phyloP scores from a whole-genome alignment of 1,139 yeast species.

The Geotrichum bryndzae region DNA sequence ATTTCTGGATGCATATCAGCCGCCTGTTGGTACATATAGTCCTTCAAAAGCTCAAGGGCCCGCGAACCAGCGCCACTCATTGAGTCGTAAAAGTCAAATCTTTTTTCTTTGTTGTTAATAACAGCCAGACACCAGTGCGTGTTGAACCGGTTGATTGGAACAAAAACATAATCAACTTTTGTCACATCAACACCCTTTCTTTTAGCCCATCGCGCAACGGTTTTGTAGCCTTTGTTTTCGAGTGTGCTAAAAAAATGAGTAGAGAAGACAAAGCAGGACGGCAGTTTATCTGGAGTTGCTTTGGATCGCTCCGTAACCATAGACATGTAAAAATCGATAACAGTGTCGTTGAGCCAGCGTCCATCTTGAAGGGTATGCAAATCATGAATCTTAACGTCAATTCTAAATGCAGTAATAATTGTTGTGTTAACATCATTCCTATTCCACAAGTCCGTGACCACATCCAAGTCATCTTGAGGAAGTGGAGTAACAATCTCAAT shows the following conservation, averaged over 20 bases:
- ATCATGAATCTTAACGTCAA: slow-evolving; percentile 65
- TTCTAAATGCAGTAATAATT: slow-evolving; percentile 41
- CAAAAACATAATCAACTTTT: slow-evolving; percentile 57
- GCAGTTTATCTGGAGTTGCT: slow-evolving; percentile 26
- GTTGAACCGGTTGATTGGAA: slow-evolving; percentile 76
- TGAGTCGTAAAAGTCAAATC: slow-evolving; percentile 74
- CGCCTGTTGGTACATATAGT: slow-evolving; percentile 40
- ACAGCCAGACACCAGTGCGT: slow-evolving; percentile 93
- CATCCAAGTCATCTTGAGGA: slow-evolving; percentile 7
- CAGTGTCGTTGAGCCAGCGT: slow-evolving; percentile 84
- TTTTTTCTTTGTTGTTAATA: slow-evolving; percentile 53
- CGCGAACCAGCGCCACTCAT: slow-evolving; percentile 50
- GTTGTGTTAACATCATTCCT: slow-evolving; percentile 35
- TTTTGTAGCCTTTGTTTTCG: slow-evolving; percentile 59
- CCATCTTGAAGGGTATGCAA: slow-evolving; percentile 63
- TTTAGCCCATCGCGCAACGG: slow-evolving; percentile 87
- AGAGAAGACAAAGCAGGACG: slow-evolving; percentile 63
- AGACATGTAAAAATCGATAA: slow-evolving; percentile 76
- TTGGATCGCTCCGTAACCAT: slow-evolving; percentile 46
- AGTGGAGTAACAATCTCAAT: not conserved
- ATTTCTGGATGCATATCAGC: slow-evolving; percentile 30
- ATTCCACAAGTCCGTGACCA: slow-evolving; percentile 41
- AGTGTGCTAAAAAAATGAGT: slow-evolving; percentile 81
- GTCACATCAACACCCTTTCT: slow-evolving; percentile 68
- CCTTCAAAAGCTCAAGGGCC: slow-evolving; percentile 50